A percentile compares a stretch with the other conserved stretches of the same genome.
These are phyloP conservation scores for Pythium monospermum DNA, from an alignment of 352 stramenopile species.

Conservation along the genomic window DNA sequence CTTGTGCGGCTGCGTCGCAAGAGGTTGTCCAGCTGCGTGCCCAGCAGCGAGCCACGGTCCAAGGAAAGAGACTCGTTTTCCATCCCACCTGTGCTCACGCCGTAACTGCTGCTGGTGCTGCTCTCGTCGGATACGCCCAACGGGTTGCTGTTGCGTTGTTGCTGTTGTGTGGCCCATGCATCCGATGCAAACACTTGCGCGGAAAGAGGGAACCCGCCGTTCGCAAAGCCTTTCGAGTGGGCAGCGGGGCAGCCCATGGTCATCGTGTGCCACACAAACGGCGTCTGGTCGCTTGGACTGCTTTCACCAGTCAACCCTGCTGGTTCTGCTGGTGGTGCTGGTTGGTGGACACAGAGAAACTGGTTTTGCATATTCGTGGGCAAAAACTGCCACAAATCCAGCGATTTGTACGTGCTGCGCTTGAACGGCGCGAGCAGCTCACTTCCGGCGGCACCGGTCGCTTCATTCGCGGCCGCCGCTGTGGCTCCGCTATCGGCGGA, in stretches of 20 bases:
- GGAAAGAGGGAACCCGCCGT: constrained; percentile 43
- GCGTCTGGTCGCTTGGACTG: constrained; percentile 10
- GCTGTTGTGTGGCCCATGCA: constrained; percentile 9
- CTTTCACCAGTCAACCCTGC: too few relatives aligned
- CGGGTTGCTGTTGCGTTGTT: too few relatives aligned
- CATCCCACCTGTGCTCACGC: constrained; percentile 14
- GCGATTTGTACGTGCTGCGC: constrained; percentile 78
- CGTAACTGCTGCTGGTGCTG: too few relatives aligned
- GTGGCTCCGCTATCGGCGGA: too few relatives aligned
- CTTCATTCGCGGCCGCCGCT: too few relatives aligned
- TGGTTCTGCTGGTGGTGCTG: constrained; percentile 16
- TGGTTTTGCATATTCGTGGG: constrained; percentile 86
- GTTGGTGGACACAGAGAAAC: constrained; percentile 58
- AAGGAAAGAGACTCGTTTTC: constrained; percentile 19
- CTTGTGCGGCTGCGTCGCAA: constrained; percentile 10
- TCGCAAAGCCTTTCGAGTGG: constrained; percentile 78
- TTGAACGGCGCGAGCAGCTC: constrained; percentile 69
- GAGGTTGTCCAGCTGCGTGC: constrained; percentile 1
- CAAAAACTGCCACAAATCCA: constrained; percentile 74
- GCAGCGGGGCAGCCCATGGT: constrained; percentile 80
- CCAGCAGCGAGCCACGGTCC: neutral
- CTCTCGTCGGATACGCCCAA: too few relatives aligned
- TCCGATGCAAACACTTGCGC: neutral
- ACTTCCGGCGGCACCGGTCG: constrained; percentile 3
- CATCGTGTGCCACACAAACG: constrained; percentile 82